Percentiles rank a stretch among this genome's conserved stretches.
Evolutionary conservation across 768 basidiomycete species (phyloP).

Genomic region (Cubamyces sp.): DNA sequence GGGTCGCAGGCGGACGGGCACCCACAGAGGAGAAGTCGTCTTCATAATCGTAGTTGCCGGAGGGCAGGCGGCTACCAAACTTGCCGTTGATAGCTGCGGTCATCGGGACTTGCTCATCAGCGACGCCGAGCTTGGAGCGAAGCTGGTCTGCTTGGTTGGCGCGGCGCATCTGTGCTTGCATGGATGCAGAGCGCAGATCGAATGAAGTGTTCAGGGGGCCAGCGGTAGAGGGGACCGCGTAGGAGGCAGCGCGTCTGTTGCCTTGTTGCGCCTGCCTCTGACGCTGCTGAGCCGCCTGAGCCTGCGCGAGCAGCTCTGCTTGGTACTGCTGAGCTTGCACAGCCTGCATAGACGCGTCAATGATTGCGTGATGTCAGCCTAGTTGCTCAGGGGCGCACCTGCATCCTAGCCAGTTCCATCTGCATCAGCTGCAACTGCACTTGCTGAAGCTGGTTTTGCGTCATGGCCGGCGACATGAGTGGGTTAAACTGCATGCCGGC

Average conservation of each 20-base stretch:
- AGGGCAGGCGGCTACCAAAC: conserved; percentile 67
- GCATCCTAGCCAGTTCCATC: conserved; percentile 78
- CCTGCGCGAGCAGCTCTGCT: conserved; percentile 67
- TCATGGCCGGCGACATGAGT: conserved; percentile 41
- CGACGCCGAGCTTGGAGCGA: conserved; percentile 59
- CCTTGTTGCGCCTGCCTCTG: conserved; percentile 56
- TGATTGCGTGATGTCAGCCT: not conserved
- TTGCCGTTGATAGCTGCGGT: conserved; percentile 78
- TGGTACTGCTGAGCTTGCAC: conserved; percentile 79
- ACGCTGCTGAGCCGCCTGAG: conserved; percentile 56
- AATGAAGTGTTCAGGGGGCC: conserved; percentile 67
- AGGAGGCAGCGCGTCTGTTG: conserved; percentile 53
- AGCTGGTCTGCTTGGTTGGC: conserved; percentile 70
- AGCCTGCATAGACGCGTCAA: conserved; percentile 43
- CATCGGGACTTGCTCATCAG: conserved; percentile 75
- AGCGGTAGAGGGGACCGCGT: conserved; percentile 71
- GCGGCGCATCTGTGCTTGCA: conserved; percentile 66
- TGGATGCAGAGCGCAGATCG: conserved; percentile 60
- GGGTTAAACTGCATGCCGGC: conserved; percentile 51
- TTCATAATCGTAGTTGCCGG: conserved; percentile 48
- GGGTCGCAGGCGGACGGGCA: conserved; percentile 51
- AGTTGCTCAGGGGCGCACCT: conserved; percentile 50
- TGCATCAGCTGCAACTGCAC: conserved; percentile 88
- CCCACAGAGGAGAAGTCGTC: conserved; percentile 35
- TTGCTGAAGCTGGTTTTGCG: conserved; percentile 61